These are phyloP conservation scores for Penstemon newberryi DNA, from an alignment of 257 asterid genomes.

Conservation along the genomic window DNA sequence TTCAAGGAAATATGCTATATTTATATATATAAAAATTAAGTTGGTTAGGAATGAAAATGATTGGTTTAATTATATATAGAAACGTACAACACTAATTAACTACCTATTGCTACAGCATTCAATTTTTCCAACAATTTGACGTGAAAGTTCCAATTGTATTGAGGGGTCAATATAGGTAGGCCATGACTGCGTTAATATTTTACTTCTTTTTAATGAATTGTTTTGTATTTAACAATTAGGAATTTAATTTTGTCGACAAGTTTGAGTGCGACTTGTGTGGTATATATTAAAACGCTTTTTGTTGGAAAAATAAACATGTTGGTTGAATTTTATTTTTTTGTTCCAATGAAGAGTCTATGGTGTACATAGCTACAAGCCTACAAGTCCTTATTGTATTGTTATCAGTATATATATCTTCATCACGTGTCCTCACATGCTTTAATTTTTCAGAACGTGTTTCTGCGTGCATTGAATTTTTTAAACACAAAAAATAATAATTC, in stretches of 20 bases:
- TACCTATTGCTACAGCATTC: conserved; percentile 13
- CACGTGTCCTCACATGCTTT: too few species aligned
- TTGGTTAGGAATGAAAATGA: background rate
- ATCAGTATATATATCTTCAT: too few species aligned
- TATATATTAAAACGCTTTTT: conserved; percentile 11
- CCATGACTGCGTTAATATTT: conserved; percentile 25
- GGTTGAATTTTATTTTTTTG: background rate
- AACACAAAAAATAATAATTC: too few species aligned
- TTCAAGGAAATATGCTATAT: background rate
- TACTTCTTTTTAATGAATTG: background rate
- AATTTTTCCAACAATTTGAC: conserved; percentile 11
- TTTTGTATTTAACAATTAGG: conserved; percentile 2
- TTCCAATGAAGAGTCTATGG: too few species aligned
- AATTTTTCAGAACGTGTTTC: too few species aligned
- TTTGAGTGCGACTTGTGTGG: background rate
- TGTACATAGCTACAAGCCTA: too few species aligned
- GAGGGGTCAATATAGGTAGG: conserved; percentile 32
- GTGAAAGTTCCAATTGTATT: background rate
- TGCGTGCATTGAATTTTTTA: too few species aligned
- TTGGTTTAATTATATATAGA: background rate
- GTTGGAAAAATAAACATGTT: conserved; percentile 18
- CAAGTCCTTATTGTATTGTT: too few species aligned
- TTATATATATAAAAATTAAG: background rate
- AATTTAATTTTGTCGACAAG: background rate
- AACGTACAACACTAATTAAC: conserved; percentile 13